Conservation (phyloP, 306 rosid genomes). For the Begonia peltatifolia region DNA sequence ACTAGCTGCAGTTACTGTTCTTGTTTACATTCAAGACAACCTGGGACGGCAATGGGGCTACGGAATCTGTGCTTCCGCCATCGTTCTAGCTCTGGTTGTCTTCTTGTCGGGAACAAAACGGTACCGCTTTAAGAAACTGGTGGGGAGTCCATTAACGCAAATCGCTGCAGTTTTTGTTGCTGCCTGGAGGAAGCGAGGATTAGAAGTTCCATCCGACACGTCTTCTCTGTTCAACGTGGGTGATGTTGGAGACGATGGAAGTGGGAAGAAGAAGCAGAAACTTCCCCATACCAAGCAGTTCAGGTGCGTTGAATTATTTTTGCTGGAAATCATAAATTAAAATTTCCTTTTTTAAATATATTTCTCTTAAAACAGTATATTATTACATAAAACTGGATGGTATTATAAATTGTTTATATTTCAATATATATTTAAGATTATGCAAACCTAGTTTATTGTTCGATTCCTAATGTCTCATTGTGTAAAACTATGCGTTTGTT, state of each 20-base stretch:
- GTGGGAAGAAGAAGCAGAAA: constrained; percentile 34
- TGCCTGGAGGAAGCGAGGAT: constrained; percentile 43
- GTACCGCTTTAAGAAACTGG: constrained; percentile 55
- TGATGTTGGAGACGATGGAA: constrained; percentile 23
- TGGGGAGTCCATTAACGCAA: constrained; percentile 80
- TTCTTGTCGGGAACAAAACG: constrained; percentile 57
- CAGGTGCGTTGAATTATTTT: constrained; percentile 22
- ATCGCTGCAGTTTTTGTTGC: constrained; percentile 51
- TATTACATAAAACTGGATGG: no score
- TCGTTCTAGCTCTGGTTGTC: constrained; percentile 32
- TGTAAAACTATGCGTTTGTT: no score
- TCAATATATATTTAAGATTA: no score
- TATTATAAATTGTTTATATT: no score
- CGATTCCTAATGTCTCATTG: no score
- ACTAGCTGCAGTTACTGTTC: constrained; percentile 46
- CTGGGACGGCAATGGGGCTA: constrained; percentile 74
- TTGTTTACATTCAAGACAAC: constrained; percentile 67
- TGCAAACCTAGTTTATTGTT: no score
- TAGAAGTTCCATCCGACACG: constrained; percentile 38
- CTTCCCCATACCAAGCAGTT: constrained; percentile 57
- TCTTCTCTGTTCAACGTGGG: constrained; percentile 30
- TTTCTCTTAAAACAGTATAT: no score
- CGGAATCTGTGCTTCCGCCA: constrained; percentile 56
- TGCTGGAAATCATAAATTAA: no score
- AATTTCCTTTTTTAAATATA: no score